Evolutionary conservation across 176 grass and related monocot genomes (phyloP).

Genomic region (Aegilops umbellulata): DNA sequence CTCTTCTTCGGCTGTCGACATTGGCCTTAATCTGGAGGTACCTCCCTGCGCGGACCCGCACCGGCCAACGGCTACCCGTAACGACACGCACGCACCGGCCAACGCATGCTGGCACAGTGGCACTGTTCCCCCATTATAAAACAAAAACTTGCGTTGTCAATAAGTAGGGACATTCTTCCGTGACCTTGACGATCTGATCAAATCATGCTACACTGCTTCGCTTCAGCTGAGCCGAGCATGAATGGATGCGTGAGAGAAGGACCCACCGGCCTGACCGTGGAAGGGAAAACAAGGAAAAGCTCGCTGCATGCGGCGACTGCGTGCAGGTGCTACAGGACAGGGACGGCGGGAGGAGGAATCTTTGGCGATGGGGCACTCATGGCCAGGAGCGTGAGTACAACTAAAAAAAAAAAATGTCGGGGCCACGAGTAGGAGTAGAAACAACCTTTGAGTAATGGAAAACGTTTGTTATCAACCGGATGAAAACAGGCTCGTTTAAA

Average conservation of each 20-base stretch:
- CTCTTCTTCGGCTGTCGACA: too few relatives aligned
- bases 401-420: too few relatives aligned
- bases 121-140: background rate
- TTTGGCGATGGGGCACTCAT: conserved; percentile 2
- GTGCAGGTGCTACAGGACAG: background rate
- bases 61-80: background rate
- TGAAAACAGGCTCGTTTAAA: too few relatives aligned
- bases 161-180: background rate
- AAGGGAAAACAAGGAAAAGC: background rate
- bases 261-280: too few relatives aligned
- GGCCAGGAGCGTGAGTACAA: background rate
- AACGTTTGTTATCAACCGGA: too few relatives aligned
- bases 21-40: too few relatives aligned
- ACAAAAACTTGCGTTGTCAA: too few relatives aligned
- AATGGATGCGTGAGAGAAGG: too few relatives aligned
- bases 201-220: background rate
- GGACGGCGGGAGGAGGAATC: background rate
- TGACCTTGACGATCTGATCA: background rate
- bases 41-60: too few relatives aligned
- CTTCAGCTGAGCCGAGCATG: too few relatives aligned
- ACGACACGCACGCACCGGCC: background rate
- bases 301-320: background rate
- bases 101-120: too few relatives aligned
- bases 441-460: background rate
- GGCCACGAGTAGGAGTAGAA: background rate